A percentile compares a stretch with the other conserved stretches of the same genome.
phyloP scores from a whole-genome alignment of 768 basidiomycete species.

The Mycena leptocephala region DNA sequence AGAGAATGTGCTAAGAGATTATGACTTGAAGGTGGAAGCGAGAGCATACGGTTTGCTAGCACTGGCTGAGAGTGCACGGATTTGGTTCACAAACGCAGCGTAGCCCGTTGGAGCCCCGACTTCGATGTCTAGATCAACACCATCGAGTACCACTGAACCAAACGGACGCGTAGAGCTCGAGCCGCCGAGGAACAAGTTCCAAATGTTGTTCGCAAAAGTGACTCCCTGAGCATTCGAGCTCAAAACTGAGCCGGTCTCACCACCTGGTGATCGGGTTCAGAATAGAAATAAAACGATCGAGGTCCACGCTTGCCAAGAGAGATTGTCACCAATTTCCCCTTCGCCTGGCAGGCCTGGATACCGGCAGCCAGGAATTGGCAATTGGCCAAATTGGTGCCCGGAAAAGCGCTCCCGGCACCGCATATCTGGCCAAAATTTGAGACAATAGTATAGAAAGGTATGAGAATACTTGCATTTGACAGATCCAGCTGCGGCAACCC shows the following conservation, averaged over 20 bases:
- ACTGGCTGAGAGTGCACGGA: conserved; percentile 64
- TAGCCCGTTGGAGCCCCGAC: conserved; percentile 68
- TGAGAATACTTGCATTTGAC: conserved; percentile 21
- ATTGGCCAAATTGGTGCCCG: conserved; percentile 73
- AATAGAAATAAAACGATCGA: conserved; percentile 37
- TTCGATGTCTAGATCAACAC: conserved; percentile 83
- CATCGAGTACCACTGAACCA: conserved; percentile 78
- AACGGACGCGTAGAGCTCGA: conserved; percentile 68
- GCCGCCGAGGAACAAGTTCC: conserved; percentile 78
- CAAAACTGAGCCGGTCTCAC: conserved; percentile 41
- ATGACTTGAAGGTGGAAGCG: not conserved
- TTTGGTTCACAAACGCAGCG: conserved; percentile 66
- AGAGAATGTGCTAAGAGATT: conserved; percentile 12
- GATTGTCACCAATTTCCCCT: conserved; percentile 70
- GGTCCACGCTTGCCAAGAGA: conserved; percentile 71
- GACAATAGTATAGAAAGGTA: not conserved
- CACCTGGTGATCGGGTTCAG: not conserved
- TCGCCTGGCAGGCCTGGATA: conserved; percentile 76
- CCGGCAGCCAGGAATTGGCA: conserved; percentile 74
- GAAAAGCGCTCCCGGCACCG: conserved; percentile 63
- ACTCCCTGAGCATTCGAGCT: conserved; percentile 66
- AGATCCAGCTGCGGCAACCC: conserved; percentile 29
- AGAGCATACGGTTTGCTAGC: conserved; percentile 65
- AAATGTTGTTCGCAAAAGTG: conserved; percentile 73
- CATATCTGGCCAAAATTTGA: conserved; percentile 63